Percentiles rank a stretch among this genome's conserved stretches.
These are phyloP conservation scores for Ustilago hordei DNA, from an alignment of 1,284 basidiomycete genomes.

Conservation along the genomic window DNA sequence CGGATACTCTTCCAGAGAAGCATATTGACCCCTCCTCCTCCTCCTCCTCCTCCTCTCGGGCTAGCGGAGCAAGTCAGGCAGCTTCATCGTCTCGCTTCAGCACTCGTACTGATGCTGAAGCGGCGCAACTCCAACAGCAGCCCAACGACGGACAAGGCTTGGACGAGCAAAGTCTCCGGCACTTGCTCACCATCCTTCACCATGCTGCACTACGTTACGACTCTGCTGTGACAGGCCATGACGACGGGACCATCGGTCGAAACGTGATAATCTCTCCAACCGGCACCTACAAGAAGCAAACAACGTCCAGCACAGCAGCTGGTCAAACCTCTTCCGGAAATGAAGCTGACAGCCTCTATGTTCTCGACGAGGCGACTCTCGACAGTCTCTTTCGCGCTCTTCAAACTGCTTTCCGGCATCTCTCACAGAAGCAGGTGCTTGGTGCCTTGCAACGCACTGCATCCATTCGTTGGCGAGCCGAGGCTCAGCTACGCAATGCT, in stretches of 20 bases:
- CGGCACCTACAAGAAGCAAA: constrained; percentile 42
- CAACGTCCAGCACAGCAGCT: background rate
- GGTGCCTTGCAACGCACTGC: constrained; percentile 55
- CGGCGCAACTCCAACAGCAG: background rate
- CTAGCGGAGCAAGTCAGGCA: background rate
- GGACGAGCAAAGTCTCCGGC: constrained; percentile 44
- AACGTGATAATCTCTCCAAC: constrained; percentile 29
- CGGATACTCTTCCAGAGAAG: constrained; percentile 31
- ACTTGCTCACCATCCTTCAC: constrained; percentile 46
- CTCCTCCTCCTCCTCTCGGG: constrained; percentile 7
- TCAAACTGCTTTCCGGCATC: constrained; percentile 39
- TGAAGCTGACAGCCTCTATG: constrained; percentile 14
- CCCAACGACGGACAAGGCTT: constrained; percentile 31
- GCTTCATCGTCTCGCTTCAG: background rate
- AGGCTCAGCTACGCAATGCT: constrained; percentile 53
- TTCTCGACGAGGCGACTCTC: constrained; percentile 36
- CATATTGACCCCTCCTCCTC: background rate
- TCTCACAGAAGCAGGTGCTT: constrained; percentile 49
- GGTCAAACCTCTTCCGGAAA: background rate
- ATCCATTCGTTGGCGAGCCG: constrained; percentile 61
- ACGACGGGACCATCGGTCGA: constrained; percentile 28
- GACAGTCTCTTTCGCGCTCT: constrained; percentile 44
- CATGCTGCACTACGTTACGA: constrained; percentile 40
- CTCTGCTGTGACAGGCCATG: background rate
- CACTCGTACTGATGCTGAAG: background rate